Conservation (phyloP, 495 filamentous ascomycete genomes). For the Aspergillus hancockii region DNA sequence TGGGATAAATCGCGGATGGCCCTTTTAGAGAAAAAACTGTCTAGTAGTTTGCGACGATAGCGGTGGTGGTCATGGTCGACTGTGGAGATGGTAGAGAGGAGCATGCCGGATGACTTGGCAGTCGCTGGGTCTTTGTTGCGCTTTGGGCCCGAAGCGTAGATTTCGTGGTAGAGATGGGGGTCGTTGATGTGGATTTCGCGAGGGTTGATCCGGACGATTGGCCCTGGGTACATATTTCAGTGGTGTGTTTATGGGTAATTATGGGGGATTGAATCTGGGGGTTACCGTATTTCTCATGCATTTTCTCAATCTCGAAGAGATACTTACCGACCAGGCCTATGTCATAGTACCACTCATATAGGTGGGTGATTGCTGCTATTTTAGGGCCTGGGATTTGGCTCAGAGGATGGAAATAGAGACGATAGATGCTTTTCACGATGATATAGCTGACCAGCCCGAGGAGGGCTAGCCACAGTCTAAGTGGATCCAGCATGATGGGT, state of each 20-base stretch:
- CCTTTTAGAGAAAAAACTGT: constrained; percentile 53
- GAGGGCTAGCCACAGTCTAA: too few species aligned
- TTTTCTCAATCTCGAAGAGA: constrained; percentile 42
- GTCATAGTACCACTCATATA: constrained; percentile 56
- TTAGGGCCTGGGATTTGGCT: constrained; percentile 49
- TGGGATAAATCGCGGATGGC: constrained; percentile 44
- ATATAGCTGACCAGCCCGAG: neutral
- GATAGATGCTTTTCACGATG: constrained; percentile 21
- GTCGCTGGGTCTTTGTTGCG: constrained; percentile 40
- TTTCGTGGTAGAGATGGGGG: constrained; percentile 37
- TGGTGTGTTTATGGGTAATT: neutral
- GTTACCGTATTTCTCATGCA: constrained; percentile 49
- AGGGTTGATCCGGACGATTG: constrained; percentile 44
- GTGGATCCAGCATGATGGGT: too few species aligned
- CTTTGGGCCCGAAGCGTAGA: constrained; percentile 33
- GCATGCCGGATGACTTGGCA: constrained; percentile 24
- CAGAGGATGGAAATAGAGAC: constrained; percentile 41
- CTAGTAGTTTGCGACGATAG: constrained; percentile 43
- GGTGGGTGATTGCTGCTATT: constrained; percentile 43
- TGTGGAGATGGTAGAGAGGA: constrained; percentile 44
- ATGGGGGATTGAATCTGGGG: neutral
- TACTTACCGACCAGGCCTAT: constrained; percentile 45
- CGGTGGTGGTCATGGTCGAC: constrained; percentile 48
- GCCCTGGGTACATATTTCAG: too few species aligned
- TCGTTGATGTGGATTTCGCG: constrained; percentile 43